Evolutionary conservation across 2,329 filamentous ascomycete species (phyloP), one percentile per base, ranked within the genome.

Genomic region (Xylariaceae sp.): DNA sequence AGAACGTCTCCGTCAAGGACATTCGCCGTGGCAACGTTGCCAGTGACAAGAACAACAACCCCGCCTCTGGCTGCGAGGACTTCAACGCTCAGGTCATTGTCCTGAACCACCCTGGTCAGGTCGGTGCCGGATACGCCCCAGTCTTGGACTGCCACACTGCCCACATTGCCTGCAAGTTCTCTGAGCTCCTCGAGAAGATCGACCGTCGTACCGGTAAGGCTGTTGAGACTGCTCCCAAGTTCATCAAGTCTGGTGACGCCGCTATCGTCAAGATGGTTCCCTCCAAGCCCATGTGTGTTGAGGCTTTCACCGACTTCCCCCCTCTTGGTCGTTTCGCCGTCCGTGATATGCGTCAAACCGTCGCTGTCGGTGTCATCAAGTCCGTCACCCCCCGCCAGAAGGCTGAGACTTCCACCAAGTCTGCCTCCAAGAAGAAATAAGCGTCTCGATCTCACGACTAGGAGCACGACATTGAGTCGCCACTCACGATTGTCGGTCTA

Each of bases 1-100:
- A 98, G 90, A 98, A 98, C 93, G 93, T 98, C 67, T 97, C 93
- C 74, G 93, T 98, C 79, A 98, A 98, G 90, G 93, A 98, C 74
- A 95, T 98, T 69, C 93, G 93, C 77, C 93, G 93, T 95, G 93
- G 93, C 69, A 97, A 98, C 85, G 93, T 98, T 64, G 87, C 87
- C 66, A 89, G 89, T 89, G 93, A 98, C 89, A 91, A 88, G 83
- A 98, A 98, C 90, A 94, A 95, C 81, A 93, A 98, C 79, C 93
- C 93, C 64, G 89, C 93, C 57, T 70, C 76, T 69, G 93, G 80
- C 66, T 83, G 81, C 66, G 89, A 91, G 65, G 90, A 86, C 66
- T 98, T 98, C 89, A 94, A 89, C 74, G 93, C 93, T 70, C 93
- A 98, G 86, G 93, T 98, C 80, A 98, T 98, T 69, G 90, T 98